Base-by-base conservation (phyloP, 2,329 filamentous ascomycete genomes). In the Coniella vitis region DNA sequence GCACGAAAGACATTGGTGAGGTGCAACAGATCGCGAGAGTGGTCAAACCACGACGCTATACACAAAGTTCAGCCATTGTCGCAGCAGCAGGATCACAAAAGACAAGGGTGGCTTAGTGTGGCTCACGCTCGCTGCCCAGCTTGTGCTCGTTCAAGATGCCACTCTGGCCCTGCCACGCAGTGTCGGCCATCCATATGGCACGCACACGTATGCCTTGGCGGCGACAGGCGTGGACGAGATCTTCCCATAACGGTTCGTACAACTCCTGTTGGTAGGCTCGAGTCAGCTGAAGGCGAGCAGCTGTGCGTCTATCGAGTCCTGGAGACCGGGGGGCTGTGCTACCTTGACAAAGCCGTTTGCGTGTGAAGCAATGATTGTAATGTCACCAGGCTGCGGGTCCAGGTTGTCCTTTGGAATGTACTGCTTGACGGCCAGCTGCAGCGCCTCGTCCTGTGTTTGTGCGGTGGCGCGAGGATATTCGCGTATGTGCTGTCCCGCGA, bases 261-360 rank as follows among this genome's bases (percentile, higher is more conserved):
- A 96, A 68, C 72, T 97, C 91, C 86, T 90, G 44, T 34, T 4
- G 31, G 35, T 58, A 32, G 57, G 50, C 7, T 34, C 14, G 20
- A 36, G 29, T 47, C 31, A 48, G 48, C 31, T 14, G n/a, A n/a
- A 29, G 35, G 32, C 14, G 14, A 14, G 17, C 35, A 8, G 10
- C 20, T 13, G 12, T n/a, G n/a, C n/a, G n/a, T n/a, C n/a, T n/a
- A n/a, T n/a, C n/a, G n/a, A n/a, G n/a, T n/a, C 9, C 21, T 9
- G 31, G 1, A 3, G 29, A 22, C 59, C 47, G 22, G 19, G 31
- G 7, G 1, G 13, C n/a, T 14, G 16, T 38, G 10, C 20, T 64
- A 87, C 87, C 76, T 96, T 97, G 10, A 88, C 86, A 57, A 96
- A 95, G 10, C 85, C 91, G 69, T 96, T 96, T 43, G 89, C 91